A percentile compares a stretch with the other conserved stretches of the same genome.
Conservation (phyloP, 164 flowering plant species). For the Liriodendron chinense region DNA sequence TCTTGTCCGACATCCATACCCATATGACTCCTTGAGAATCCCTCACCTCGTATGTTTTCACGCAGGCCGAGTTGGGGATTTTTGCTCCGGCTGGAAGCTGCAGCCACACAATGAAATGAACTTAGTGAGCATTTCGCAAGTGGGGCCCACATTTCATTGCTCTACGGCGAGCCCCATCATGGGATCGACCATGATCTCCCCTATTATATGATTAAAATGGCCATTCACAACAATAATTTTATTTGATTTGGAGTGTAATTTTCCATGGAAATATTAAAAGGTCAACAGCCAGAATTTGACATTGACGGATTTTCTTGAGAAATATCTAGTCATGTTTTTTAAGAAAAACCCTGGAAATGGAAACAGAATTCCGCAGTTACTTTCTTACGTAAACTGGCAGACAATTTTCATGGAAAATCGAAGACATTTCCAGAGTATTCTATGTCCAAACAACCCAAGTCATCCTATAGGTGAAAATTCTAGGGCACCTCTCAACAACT, state of each 20-base stretch:
- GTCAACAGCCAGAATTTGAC: too few species aligned
- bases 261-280: too few species aligned
- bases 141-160: not conserved
- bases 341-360: too few species aligned
- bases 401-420: not conserved
- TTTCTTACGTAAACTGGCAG: not conserved
- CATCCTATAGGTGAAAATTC: not conserved
- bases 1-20: conserved; percentile 93
- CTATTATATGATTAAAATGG: not conserved
- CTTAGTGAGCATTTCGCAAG: not conserved
- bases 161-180: not conserved
- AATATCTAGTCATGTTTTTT: too few species aligned
- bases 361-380: not conserved
- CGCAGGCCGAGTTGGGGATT: conserved; percentile 77
- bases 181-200: not conserved
- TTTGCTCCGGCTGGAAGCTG: conserved; percentile 82
- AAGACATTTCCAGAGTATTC: not conserved
- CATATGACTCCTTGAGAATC: conserved; percentile 95
- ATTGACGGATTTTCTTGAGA: too few species aligned
- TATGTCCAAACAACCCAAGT: too few species aligned
- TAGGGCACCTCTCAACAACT: not conserved
- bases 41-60: conserved; percentile 61
- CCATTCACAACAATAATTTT: not conserved
- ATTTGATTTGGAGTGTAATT: not conserved
- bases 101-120: not conserved